Percentiles rank a stretch among this genome's conserved stretches.
Conservation (phyloP, 192 early-diverging fungal species). For the Coemansia sp. region DNA sequence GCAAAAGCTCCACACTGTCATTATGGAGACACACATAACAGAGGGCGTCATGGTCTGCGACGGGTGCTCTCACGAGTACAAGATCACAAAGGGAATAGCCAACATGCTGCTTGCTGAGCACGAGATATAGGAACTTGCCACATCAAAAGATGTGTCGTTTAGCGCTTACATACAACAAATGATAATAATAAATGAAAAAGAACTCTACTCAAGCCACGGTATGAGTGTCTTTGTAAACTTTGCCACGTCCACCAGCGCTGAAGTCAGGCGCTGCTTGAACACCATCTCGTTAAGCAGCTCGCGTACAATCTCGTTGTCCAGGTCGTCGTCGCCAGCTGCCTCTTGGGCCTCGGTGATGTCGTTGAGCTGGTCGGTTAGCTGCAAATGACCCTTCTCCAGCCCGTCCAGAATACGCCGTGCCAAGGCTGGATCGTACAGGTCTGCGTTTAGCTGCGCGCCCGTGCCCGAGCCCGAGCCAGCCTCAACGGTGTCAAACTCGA, state of each 20-base stretch:
- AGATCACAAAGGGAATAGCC: constrained; percentile 90
- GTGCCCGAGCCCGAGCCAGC: not conserved
- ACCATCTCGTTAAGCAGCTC: constrained; percentile 59
- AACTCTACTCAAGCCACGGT: constrained; percentile 60
- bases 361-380: constrained; percentile 51
- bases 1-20: constrained; percentile 66
- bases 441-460: constrained; percentile 9
- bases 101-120: constrained; percentile 85
- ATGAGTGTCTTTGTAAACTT: constrained; percentile 84
- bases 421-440: constrained; percentile 22
- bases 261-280: constrained; percentile 80
- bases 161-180: no score
- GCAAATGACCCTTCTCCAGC: constrained; percentile 46
- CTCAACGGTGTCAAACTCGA: constrained; percentile 19
- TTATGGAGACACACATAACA: constrained; percentile 86
- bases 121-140: constrained; percentile 49
- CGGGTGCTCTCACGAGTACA: constrained; percentile 85
- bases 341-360: constrained; percentile 53
- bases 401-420: constrained; percentile 30
- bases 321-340: constrained; percentile 40
- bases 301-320: constrained; percentile 52
- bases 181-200: not conserved
- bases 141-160: not conserved
- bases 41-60: constrained; percentile 90
- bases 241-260: constrained; percentile 84